Base-by-base conservation (phyloP, 2,329 filamentous ascomycete genomes). In the Clarireedia homoeocarpa region DNA sequence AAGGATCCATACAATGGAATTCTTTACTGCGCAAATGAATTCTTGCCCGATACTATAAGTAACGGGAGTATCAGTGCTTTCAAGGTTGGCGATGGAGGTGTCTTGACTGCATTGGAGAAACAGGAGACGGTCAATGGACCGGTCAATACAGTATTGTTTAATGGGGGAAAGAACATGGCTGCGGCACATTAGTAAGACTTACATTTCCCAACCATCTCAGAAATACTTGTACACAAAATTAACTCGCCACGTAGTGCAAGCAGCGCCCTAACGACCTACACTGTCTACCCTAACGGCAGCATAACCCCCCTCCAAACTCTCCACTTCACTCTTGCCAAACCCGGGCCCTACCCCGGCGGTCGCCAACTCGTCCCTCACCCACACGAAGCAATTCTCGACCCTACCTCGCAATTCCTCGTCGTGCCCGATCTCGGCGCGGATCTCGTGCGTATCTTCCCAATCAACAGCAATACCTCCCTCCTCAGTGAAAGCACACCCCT, bases 401-500 rank as follows among this genome's bases (percentile, higher is more conserved):
- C 79, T 0, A 78, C 76, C 1, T 74, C 71, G 4, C 58, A 70
- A 6, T 82, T 73, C 65, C 63, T 81, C 23, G 59, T 82, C 14
- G 71, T 76, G 15, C 77, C 79, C 0, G 79, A 82, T 57, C 72
- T 85, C 1, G 76, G 79, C 24, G 72, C 74, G 0, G 79, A 82
- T 58, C 59, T 74, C 3, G 63, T 81, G 24, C 74, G 74, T 48
- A 68, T 81, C 12, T 81, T 74, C 64, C 61, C 65, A 44, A 74
- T 79, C 59, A 69, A 77, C 59, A 27, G 45, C 5, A 63, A 64
- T 1, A 60, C 65, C 1, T 71, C 49, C 65, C 6, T 44, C 14
- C 70, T 80, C 27, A 70, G 72, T 0, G 67, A 69, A 30, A 60
- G 66, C 30, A 70, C 71, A 3, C 69, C 73, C 2, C 64, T 74